phyloP scores from a whole-genome alignment of 495 filamentous ascomycete species.

The Neurospora terricola region DNA sequence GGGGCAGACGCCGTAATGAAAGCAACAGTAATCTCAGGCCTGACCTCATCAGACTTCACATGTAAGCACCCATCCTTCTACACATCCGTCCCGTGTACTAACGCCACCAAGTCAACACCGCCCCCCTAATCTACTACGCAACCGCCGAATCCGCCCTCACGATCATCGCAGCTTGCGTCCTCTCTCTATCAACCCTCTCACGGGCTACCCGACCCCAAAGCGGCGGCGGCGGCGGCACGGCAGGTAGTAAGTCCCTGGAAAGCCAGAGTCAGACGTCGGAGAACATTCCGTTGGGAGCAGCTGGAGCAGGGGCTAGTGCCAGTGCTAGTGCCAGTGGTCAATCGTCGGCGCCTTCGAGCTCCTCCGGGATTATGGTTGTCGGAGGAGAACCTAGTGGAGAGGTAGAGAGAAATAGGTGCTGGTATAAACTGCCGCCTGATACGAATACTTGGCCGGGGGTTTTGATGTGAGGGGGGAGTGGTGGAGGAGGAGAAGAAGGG shows the following conservation, averaged over 20 bases:
- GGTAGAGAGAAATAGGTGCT: not conserved
- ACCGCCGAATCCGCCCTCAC: slow-evolving; percentile 25
- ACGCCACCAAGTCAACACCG: slow-evolving; percentile 10
- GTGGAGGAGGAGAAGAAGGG: not conserved
- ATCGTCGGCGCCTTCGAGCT: not conserved
- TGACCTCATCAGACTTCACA: slow-evolving; percentile 17
- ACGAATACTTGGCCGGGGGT: not conserved
- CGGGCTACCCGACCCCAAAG: slow-evolving; percentile 5
- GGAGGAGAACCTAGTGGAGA: not conserved
- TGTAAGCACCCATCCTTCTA: slow-evolving; percentile 8
- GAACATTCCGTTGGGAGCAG: not conserved
- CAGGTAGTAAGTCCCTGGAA: not conserved
- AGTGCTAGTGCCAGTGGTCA: not conserved
- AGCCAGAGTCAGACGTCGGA: not conserved
- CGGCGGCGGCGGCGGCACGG: too few species aligned
- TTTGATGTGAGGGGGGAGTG: not conserved
- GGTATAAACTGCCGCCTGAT: not conserved
- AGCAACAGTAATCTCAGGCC: slow-evolving; percentile 15
- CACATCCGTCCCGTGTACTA: too few species aligned
- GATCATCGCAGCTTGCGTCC: slow-evolving; percentile 29
- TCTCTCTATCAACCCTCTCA: slow-evolving; percentile 25
- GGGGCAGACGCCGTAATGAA: slow-evolving; percentile 22
- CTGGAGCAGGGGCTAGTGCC: not conserved
- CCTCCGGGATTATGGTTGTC: not conserved
- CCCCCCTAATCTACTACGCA: slow-evolving; percentile 22